phyloP scores from a whole-genome alignment of 192 early-diverging fungal species.

The Coemansia sp. region DNA sequence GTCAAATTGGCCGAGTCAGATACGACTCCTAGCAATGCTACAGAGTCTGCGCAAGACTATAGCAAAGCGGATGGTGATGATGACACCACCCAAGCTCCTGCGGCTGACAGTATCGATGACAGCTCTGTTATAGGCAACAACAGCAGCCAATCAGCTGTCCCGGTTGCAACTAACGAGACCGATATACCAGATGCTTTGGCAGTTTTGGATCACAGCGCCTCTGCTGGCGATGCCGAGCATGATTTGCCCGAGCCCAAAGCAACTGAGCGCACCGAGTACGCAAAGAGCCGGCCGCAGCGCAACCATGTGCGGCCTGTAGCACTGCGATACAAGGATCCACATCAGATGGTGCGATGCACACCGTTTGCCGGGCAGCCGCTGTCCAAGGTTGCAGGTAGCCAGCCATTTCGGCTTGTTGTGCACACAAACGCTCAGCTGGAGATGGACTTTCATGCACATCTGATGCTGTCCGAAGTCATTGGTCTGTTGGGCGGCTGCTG shows the following conservation, averaged over 20 bases:
- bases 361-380: constrained; percentile 71
- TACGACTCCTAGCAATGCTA: too few species aligned
- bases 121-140: too few species aligned
- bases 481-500: constrained; percentile 84
- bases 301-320: constrained; percentile 32
- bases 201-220: not conserved
- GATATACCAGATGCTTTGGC: not conserved
- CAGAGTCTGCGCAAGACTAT: too few species aligned
- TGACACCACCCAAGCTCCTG: too few species aligned
- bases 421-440: constrained; percentile 74
- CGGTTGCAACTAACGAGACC: not conserved
- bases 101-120: too few species aligned
- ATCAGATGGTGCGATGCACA: constrained; percentile 82
- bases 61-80: too few species aligned
- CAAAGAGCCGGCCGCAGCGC: constrained; percentile 53
- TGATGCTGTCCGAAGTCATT: constrained; percentile 86
- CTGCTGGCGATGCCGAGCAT: not conserved
- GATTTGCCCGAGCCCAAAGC: constrained; percentile 14
- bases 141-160: not conserved
- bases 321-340: constrained; percentile 59
- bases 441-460: constrained; percentile 94
- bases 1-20: too few species aligned
- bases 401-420: constrained; percentile 77
- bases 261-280: constrained; percentile 50
- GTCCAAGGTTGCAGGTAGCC: constrained; percentile 62